Conservation (phyloP, 2,329 filamentous ascomycete genomes). For the Rutstroemia sp. region DNA sequence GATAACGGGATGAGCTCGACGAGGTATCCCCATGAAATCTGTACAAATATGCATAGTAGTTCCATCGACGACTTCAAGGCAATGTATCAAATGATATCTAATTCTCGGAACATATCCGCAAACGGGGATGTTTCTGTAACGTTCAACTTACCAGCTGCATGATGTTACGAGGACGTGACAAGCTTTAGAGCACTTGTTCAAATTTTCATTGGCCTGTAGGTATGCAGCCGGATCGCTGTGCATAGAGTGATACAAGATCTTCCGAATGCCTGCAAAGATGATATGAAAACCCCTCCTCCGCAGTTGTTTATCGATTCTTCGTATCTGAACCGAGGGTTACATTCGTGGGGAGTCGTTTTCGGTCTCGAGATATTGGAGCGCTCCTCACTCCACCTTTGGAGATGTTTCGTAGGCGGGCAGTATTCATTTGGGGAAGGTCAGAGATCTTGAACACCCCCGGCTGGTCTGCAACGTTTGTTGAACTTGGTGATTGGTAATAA, state of each 20-base stretch:
- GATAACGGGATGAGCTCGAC: conserved; percentile 60
- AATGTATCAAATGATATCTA: conserved; percentile 1
- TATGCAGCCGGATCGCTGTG: neutral
- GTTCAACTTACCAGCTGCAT: neutral
- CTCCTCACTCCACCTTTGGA: too few species aligned
- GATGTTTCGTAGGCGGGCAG: too few species aligned
- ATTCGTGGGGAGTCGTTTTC: neutral
- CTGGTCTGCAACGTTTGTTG: too few species aligned
- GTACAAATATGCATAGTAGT: neutral
- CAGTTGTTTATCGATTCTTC: neutral
- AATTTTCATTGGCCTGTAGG: neutral
- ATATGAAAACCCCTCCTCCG: neutral
- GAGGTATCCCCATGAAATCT: neutral
- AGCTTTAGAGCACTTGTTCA: neutral
- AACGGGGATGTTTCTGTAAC: neutral
- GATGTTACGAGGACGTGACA: neutral
- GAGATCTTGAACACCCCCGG: too few species aligned
- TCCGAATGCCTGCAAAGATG: conserved; percentile 1
- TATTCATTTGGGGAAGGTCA: too few species aligned
- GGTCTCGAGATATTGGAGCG: too few species aligned
- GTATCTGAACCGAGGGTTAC: neutral
- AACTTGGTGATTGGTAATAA: too few species aligned
- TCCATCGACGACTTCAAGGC: neutral
- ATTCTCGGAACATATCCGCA: neutral
- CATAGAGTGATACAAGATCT: conserved; percentile 4